Evolutionary conservation across 352 stramenopile species (phyloP).

Genomic region (Saprolegnia diclina): DNA sequence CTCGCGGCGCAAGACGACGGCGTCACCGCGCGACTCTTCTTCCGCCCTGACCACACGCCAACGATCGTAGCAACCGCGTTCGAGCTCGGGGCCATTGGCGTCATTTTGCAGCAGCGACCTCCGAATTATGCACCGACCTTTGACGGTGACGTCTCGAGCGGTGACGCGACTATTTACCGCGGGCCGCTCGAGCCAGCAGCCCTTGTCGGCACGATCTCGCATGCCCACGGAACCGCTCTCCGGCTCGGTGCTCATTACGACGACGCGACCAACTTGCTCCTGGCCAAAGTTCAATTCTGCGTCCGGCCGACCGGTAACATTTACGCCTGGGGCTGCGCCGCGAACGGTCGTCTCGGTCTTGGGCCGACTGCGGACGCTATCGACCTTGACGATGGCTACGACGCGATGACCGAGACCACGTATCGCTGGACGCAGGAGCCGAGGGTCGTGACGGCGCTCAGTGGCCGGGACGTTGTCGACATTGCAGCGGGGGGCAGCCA

Average conservation of each 20-base stretch:
- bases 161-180: constrained; percentile 3
- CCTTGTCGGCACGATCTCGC: constrained; percentile 37
- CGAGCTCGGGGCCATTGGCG: constrained; percentile 9
- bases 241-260: constrained; percentile 32
- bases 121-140: not conserved
- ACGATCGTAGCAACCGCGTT: constrained; percentile 24
- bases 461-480: constrained; percentile 44
- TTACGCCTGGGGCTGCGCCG: constrained; percentile 57
- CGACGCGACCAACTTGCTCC: constrained; percentile 35
- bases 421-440: constrained; percentile 51
- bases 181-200: not conserved
- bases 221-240: constrained; percentile 29
- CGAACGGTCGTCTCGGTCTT: constrained; percentile 53
- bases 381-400: constrained; percentile 50
- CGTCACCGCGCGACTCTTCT: constrained; percentile 22
- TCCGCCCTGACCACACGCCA: not conserved
- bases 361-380: constrained; percentile 30
- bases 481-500: constrained; percentile 47
- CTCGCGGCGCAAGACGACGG: constrained; percentile 12
- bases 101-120: constrained; percentile 4
- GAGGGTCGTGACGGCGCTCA: constrained; percentile 39
- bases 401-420: constrained; percentile 55
- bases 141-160: not conserved
- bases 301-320: constrained; percentile 45
- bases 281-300: constrained; percentile 43